Conservation (phyloP, 495 filamentous ascomycete genomes). For the Aspergillus baeticus region DNA sequence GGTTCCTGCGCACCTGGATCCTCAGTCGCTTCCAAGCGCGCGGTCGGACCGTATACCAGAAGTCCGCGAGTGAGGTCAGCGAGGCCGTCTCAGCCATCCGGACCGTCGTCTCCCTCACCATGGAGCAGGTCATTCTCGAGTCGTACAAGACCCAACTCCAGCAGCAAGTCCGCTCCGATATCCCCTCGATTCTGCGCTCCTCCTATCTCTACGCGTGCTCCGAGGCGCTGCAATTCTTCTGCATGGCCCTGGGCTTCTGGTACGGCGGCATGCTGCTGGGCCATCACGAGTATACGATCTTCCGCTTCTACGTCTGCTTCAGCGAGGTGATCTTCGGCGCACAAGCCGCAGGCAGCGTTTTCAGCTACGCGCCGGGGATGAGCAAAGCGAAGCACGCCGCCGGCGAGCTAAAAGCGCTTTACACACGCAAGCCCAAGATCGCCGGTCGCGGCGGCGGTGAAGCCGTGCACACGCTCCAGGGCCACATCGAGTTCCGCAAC, state of each 20-base stretch:
- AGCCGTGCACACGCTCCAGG: constrained; percentile 59
- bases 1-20: constrained; percentile 84
- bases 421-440: constrained; percentile 66
- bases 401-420: constrained; percentile 67
- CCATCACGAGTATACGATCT: constrained; percentile 63
- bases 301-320: constrained; percentile 86
- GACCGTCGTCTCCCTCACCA: constrained; percentile 85
- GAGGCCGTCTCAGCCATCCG: constrained; percentile 89
- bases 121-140: constrained; percentile 72
- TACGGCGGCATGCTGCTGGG: constrained; percentile 81
- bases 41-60: constrained; percentile 67
- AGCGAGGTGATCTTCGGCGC: constrained; percentile 76
- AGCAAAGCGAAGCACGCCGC: constrained; percentile 82
- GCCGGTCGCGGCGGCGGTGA: constrained; percentile 68
- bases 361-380: constrained; percentile 83
- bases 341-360: constrained; percentile 80
- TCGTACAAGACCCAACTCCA: constrained; percentile 68
- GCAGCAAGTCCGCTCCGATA: constrained; percentile 55
- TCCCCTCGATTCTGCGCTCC: constrained; percentile 63
- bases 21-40: constrained; percentile 70
- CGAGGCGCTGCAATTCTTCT: constrained; percentile 76
- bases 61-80: constrained; percentile 78
- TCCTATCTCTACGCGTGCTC: constrained; percentile 75
- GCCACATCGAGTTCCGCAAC: constrained; percentile 71
- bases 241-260: constrained; percentile 86